Percentiles rank a stretch among this genome's conserved stretches.
These are phyloP conservation scores for Gossypium ekmanianum DNA, from an alignment of 345 rosid genomes.

Conservation along the genomic window DNA sequence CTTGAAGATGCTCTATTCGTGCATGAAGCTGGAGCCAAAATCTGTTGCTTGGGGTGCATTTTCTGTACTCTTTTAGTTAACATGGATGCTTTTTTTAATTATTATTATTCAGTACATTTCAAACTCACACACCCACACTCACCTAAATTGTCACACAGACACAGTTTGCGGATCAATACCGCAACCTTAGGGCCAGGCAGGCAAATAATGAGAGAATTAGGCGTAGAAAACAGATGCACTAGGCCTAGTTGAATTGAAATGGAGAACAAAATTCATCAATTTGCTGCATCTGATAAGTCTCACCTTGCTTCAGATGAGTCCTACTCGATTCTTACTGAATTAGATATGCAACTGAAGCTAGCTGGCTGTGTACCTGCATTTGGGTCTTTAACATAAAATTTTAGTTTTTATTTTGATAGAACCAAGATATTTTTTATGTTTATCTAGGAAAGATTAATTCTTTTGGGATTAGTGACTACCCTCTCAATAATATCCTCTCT, in stretches of 20 bases:
- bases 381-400: constrained; percentile 9
- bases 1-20: constrained; percentile 55
- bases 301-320: constrained; percentile 47
- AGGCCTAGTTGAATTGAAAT: constrained; percentile 72
- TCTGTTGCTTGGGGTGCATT: constrained; percentile 72
- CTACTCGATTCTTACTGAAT: constrained; percentile 41
- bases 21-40: constrained; percentile 52
- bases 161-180: too few relatives aligned
- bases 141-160: too few relatives aligned
- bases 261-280: constrained; percentile 40
- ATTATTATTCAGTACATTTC: too few relatives aligned
- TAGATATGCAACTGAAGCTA: constrained; percentile 50
- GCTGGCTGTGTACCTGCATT: constrained; percentile 21
- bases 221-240: constrained; percentile 51
- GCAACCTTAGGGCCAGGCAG: constrained; percentile 47
- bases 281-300: constrained; percentile 59
- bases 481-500: too few relatives aligned
- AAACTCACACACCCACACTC: too few relatives aligned
- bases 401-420: neutral
- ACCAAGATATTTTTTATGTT: neutral
- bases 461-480: too few relatives aligned
- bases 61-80: constrained; percentile 47
- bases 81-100: constrained; percentile 44
- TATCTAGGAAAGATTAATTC: too few relatives aligned
- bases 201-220: constrained; percentile 47